phyloP scores from a whole-genome alignment of 768 basidiomycete genomes.

The Lentinus brumalis region DNA sequence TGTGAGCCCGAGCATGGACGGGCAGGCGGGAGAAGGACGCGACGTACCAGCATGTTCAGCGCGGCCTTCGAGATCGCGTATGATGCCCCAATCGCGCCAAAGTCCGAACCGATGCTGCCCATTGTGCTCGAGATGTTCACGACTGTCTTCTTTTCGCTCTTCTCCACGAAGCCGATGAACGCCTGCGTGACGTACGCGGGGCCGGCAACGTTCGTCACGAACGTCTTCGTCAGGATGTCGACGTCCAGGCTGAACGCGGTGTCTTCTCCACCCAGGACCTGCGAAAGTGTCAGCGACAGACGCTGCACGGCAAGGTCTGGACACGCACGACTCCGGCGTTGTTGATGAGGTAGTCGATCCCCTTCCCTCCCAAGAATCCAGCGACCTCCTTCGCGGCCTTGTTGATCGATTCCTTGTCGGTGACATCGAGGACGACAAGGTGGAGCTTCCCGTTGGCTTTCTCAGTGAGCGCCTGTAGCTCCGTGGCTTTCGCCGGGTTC shows the following conservation, averaged over 20 bases:
- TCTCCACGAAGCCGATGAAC: constrained; percentile 36
- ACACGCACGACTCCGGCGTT: constrained; percentile 38
- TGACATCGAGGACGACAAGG: constrained; percentile 34
- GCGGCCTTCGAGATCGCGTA: constrained; percentile 40
- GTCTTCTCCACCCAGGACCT: constrained; percentile 25
- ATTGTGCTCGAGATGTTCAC: constrained; percentile 35
- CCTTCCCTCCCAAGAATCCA: constrained; percentile 28
- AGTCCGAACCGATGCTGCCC: constrained; percentile 33
- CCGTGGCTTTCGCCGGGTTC: constrained; percentile 23
- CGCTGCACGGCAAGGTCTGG: neutral
- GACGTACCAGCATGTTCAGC: constrained; percentile 42
- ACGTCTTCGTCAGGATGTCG: constrained; percentile 23
- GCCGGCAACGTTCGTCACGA: constrained; percentile 37
- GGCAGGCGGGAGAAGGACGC: neutral
- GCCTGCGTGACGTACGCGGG: constrained; percentile 36
- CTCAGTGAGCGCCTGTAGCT: constrained; percentile 20
- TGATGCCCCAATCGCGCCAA: constrained; percentile 25
- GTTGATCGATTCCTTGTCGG: constrained; percentile 27
- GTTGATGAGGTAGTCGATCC: constrained; percentile 42
- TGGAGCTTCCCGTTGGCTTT: constrained; percentile 31
- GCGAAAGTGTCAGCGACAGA: neutral
- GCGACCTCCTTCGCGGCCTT: constrained; percentile 22
- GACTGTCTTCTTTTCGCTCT: constrained; percentile 32
- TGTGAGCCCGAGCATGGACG: neutral
- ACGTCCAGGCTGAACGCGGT: constrained; percentile 28